Percentiles rank a stretch among this genome's conserved stretches.
phyloP scores from a whole-genome alignment of 306 rosid genomes.

The Castanea mollissima region DNA sequence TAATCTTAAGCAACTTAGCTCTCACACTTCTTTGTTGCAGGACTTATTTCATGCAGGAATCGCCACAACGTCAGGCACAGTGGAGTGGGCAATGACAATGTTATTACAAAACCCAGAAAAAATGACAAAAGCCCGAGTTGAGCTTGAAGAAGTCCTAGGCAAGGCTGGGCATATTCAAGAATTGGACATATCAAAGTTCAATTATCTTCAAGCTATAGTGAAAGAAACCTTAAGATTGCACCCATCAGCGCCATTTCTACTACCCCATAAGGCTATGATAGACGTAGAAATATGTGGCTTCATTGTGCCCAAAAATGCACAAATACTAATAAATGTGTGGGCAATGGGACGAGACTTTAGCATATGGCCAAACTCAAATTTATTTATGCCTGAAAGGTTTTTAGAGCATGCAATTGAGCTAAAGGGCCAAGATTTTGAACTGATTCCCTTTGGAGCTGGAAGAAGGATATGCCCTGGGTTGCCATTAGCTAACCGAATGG shows the following conservation, averaged over 20 bases:
- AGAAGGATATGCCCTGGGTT: no score
- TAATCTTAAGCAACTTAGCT: no score
- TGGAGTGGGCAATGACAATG: conserved; percentile 39
- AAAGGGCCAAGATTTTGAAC: background rate
- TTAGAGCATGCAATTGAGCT: background rate
- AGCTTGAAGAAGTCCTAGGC: background rate
- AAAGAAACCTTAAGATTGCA: conserved; percentile 35
- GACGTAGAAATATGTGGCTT: conserved; percentile 11
- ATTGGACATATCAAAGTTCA: conserved; percentile 20
- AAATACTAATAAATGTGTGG: conserved; percentile 25
- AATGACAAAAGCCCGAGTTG: background rate
- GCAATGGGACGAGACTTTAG: conserved; percentile 26
- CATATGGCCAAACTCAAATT: conserved; percentile 22
- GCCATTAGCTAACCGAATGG: no score
- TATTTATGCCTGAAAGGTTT: conserved; percentile 32
- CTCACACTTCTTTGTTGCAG: no score
- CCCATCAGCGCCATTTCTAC: conserved; percentile 23
- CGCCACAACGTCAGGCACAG: conserved; percentile 11
- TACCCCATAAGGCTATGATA: conserved; percentile 19
- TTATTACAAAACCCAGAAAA: conserved; percentile 15
- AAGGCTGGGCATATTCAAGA: conserved; percentile 13
- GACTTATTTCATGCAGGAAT: conserved; percentile 19
- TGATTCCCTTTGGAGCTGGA: background rate
- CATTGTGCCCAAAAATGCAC: conserved; percentile 12
- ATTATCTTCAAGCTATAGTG: conserved; percentile 17